phyloP scores from a whole-genome alignment of 805 yeast species.

The Komagataella kurtzmanii region DNA sequence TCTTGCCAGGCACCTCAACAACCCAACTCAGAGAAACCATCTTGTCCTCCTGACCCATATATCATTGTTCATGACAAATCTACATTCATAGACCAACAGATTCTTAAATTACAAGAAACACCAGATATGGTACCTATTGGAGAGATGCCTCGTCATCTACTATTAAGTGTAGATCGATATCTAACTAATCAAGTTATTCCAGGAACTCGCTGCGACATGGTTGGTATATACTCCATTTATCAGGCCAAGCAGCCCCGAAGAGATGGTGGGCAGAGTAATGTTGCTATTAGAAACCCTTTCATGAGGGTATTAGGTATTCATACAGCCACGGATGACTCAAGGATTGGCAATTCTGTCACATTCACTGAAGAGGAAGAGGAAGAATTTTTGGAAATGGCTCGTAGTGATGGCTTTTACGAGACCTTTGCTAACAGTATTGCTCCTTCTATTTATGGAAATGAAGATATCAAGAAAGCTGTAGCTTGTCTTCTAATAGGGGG shows the following conservation, averaged over 20 bases:
- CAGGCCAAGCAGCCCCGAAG: slow-evolving; percentile 48
- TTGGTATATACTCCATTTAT: slow-evolving; percentile 87
- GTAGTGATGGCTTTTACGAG: slow-evolving; percentile 77
- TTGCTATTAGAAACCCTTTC: slow-evolving; percentile 90
- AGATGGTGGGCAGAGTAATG: slow-evolving; percentile 36
- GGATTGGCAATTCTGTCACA: slow-evolving; percentile 22
- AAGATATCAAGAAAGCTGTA: slow-evolving; percentile 86
- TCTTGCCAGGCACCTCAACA: slow-evolving; percentile 48
- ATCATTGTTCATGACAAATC: slow-evolving; percentile 89
- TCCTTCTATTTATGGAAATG: slow-evolving; percentile 91
- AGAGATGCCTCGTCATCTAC: slow-evolving; percentile 92
- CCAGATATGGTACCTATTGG: slow-evolving; percentile 99
- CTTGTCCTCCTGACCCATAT: slow-evolving; percentile 89
- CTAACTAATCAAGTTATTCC: slow-evolving; percentile 87
- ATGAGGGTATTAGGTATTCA: slow-evolving; percentile 78
- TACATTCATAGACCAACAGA: slow-evolving; percentile 89
- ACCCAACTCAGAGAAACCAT: slow-evolving; percentile 30
- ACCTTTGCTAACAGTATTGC: slow-evolving; percentile 83
- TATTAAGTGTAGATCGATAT: slow-evolving; percentile 79
- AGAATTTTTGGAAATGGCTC: slow-evolving; percentile 67
- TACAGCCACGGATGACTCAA: slow-evolving; percentile 55
- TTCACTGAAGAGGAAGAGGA: slow-evolving; percentile 93
- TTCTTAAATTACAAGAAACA: slow-evolving; percentile 86
- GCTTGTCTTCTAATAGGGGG: slow-evolving; percentile 92
- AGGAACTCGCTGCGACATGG: slow-evolving; percentile 84